Conservation (phyloP, 495 filamentous ascomycete species). For the Extremus antarcticus region DNA sequence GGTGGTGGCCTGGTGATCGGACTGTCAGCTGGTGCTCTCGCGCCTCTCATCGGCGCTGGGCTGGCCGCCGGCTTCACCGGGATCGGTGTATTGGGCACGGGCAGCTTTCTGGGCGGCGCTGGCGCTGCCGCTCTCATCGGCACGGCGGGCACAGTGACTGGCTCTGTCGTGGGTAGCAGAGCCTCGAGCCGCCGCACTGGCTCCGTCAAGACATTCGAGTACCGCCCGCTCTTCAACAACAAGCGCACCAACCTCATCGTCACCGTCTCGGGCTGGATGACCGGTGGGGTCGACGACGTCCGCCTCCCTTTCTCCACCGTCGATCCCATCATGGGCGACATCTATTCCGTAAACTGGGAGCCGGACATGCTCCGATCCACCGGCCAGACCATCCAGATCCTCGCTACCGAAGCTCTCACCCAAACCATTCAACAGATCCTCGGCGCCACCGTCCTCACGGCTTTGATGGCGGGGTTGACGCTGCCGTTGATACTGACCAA, state of each 20-base stretch:
- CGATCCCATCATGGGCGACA: conserved; percentile 94
- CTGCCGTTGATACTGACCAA: conserved; percentile 88
- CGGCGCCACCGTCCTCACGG: conserved; percentile 75
- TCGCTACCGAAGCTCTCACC: conserved; percentile 94
- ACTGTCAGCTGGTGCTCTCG: conserved; percentile 80
- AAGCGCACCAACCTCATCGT: conserved; percentile 94
- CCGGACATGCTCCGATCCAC: conserved; percentile 95
- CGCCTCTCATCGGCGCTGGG: conserved; percentile 89
- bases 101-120: conserved; percentile 78
- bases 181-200: conserved; percentile 81
- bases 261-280: conserved; percentile 97
- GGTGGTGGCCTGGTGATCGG: conserved; percentile 94
- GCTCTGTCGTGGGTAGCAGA: conserved; percentile 70
- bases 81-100: conserved; percentile 83
- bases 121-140: conserved; percentile 93
- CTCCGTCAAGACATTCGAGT: conserved; percentile 91
- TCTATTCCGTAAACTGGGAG: conserved; percentile 97
- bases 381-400: conserved; percentile 95
- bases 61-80: conserved; percentile 91
- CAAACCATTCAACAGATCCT: conserved; percentile 94
- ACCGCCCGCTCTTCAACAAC: conserved; percentile 91
- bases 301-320: conserved; percentile 90
- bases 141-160: conserved; percentile 74
- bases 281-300: conserved; percentile 91
- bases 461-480: conserved; percentile 88